Base-by-base conservation (phyloP, 176 grass and related monocot species). In the Puya raimondii region DNA sequence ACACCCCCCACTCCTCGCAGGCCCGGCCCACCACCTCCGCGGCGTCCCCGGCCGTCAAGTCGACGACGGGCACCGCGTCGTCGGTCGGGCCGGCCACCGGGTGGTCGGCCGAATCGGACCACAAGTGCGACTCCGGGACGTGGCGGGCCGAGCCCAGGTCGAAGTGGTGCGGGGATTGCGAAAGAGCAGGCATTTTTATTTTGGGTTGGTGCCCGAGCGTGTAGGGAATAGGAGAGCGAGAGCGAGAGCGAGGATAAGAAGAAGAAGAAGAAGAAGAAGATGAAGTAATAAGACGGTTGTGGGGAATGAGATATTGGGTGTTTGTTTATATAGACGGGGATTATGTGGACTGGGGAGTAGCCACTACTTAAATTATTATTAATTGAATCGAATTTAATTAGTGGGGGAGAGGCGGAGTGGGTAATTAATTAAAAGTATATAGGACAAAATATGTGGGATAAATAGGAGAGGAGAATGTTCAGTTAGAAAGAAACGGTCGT, bases 121-220 rank as follows among this genome's bases (percentile, higher is more conserved):
- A 99, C 1, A 85, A 74, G 79, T 99, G 95, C 52, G 95, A 80
- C 67, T 99, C 95, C 11, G 95, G 95, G 48, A 99, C 89, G 20
- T 69, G 42, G 42, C 65, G 18, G 10, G 26, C 75, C 0, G 81
- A 84, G 25, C 79, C 83, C 70, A 85, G 85, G 53, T 83, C 86
- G 59, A 91, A 11, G 72, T 70, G 49, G 75, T 82, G 69, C 4
- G 5, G 33, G 33, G 33, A 42, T 42, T 42, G 33, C 7, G 33
- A 7, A 42, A 42, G 33, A 42, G 33, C 33, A 42, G 33, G 33
- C 33, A 42, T 42, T 42, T 42, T 42, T 4, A 42, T 42, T 42
- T 42, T 42, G 33, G 77, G 50, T 16, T 77, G 77, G 69, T 77
- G 69, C 27, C 80, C 27, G 54, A 20, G 16, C 5, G 12, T 58